Evolutionary conservation across 2,329 filamentous ascomycete genomes (phyloP), one percentile per base, ranked within the genome.

Genomic region (Shiraia sp.): DNA sequence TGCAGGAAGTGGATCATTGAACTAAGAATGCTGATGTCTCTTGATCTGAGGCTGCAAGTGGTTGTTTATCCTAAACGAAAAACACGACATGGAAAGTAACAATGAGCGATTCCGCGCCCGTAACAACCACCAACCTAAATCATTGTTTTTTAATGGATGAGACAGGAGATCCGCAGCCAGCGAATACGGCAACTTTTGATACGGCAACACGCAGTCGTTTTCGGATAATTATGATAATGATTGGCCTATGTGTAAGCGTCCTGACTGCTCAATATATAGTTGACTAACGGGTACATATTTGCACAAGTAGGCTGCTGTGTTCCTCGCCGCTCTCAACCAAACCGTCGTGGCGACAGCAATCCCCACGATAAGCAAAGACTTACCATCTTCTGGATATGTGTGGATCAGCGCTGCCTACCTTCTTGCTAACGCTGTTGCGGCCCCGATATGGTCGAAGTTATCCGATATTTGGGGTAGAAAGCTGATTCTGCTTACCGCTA

Each of bases 321-420:
- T 67, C 45, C 37, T 66, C 26, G 57, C 59, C 3, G 65, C 65
- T 10, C 54, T 70, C 2, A 65, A 69, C 40, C 40, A 78, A 40
- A 84, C 81, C 15, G 80, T 81, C 53, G 71, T 82, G 53, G 78
- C 83, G 12, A 85, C 82, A 0, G 80, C 82, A 9, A 73, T 86
- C 9, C 82, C 83, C 0, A 80, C 79, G 19, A 86, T 87, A 46
- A 74, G 78, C 5, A 68, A 66, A 26, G 73, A 85, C 43, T 79
- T 90, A 49, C 59, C 81, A 29, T 85, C 85, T 6, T 71, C 78
- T 7, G 85, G 85, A 22, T 90, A 88, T 66, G 80, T 81, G 17
- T 90, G 86, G 87, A 85, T 90, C 48, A 86, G 86, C 2, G 81
- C 78, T 17, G 79, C 86, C 0, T 90, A 86, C 63, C 72, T 88